Evolutionary conservation across 2,329 filamentous ascomycete species (phyloP), one percentile per base, ranked within the genome.

Genomic region (Alternaria ventricosa): DNA sequence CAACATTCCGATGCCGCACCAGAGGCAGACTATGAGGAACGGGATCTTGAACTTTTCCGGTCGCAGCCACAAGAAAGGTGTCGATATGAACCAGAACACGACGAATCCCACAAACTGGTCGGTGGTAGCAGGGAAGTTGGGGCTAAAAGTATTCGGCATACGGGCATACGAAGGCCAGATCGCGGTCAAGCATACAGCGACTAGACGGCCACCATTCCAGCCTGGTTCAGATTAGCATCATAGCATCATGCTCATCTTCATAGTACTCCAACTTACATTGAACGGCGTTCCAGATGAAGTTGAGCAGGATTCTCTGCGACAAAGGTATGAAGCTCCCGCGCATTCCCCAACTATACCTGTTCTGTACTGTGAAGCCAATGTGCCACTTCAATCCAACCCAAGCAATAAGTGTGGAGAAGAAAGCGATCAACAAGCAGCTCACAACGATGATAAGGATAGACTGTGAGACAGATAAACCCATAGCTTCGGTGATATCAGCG

Each of bases 381-480:
- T 86, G 84, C 83, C 83, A 86, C 43, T 79, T 80, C 5, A 85
- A 57, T 12, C 84, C 84, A 22, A 80, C 82, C 82, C 83, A 84
- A 9, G 81, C 83, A 23, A 85, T 81, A 5, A 84, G 65, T 11
- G 78, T 78, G 0, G 83, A 79, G 64, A 85, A 85, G 9, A 80
- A 51, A 4, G 77, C 77, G 55, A 84, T 81, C 5, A 85, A 70
- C 0, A 83, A 64, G 5, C 81, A 78, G 7, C 80, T 81, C 6
- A 86, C 56, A 18, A 84, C 73, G 28, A 85, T 85, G 58, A 85
- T 78, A n/a, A 78, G 69, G 80, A 86, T 84, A 23, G 84, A 72
- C 63, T 85, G 83, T 10, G 78, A 72, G 2, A 85, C 83, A 0
- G 83, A 85, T n/a, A 85, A 75, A 1, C 83, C 83, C 63, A 83